A percentile compares a stretch with the other conserved stretches of the same genome.
phyloP scores from a whole-genome alignment of 768 basidiomycete species.

The Neoboletus brunneissimus region DNA sequence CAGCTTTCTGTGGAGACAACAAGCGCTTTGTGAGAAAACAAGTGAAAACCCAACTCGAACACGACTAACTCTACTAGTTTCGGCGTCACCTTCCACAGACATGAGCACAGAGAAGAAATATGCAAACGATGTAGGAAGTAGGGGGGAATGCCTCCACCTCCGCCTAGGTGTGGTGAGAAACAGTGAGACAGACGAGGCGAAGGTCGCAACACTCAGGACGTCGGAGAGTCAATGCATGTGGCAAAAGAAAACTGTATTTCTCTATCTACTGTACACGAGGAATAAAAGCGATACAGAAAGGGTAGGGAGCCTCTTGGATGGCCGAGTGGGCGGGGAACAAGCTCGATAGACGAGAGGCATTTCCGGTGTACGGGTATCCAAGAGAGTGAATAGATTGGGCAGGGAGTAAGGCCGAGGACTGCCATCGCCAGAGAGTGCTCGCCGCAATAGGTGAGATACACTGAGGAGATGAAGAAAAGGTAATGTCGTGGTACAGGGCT shows the following conservation, averaged over 20 bases:
- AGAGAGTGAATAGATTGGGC: background rate
- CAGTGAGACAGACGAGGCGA: conserved; percentile 24
- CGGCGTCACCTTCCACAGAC: conserved; percentile 47
- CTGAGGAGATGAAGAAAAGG: background rate
- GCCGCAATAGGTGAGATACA: background rate
- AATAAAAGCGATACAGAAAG: conserved; percentile 21
- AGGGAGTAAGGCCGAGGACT: background rate
- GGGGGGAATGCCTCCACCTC: conserved; percentile 10
- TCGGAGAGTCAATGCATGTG: conserved; percentile 58
- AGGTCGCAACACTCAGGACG: conserved; percentile 37
- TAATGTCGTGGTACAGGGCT: background rate
- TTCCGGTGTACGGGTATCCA: background rate
- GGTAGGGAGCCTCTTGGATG: conserved; percentile 5
- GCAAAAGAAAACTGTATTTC: conserved; percentile 40
- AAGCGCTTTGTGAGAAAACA: conserved; percentile 35
- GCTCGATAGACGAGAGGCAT: background rate
- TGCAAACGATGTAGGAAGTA: conserved; percentile 13
- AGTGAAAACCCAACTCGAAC: conserved; percentile 25
- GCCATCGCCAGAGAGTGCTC: background rate
- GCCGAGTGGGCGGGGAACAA: background rate
- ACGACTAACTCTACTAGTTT: conserved; percentile 50
- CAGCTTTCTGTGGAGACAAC: conserved; percentile 37
- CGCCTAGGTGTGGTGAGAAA: conserved; percentile 22
- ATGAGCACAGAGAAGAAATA: conserved; percentile 35
- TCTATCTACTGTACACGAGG: conserved; percentile 33